Conservation (phyloP, 768 basidiomycete genomes). For the Termitomyces sp. region DNA sequence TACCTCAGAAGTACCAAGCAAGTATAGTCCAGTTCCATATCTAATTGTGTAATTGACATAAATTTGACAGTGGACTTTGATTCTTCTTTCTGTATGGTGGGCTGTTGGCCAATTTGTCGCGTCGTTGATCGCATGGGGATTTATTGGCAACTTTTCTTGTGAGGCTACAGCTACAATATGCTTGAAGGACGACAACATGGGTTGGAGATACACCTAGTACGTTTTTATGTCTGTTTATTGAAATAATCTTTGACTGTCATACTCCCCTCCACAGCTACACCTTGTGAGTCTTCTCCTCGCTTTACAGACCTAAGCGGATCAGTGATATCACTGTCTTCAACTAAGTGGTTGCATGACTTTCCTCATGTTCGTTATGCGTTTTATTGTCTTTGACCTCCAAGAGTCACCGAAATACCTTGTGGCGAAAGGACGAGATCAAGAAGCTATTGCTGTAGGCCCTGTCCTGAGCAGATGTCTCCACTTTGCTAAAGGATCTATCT, state of each 20-base stretch:
- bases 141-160: slow-evolving; percentile 57
- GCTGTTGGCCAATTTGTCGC: slow-evolving; percentile 47
- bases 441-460: slow-evolving; percentile 42
- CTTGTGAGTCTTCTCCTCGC: slow-evolving; percentile 26
- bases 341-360: slow-evolving; percentile 45
- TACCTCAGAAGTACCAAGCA: slow-evolving; percentile 39
- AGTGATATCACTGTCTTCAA: background rate
- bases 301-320: background rate
- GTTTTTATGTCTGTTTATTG: too few relatives aligned
- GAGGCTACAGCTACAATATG: slow-evolving; percentile 32
- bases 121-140: slow-evolving; percentile 50
- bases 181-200: slow-evolving; percentile 47
- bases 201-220: slow-evolving; percentile 57
- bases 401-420: slow-evolving; percentile 63
- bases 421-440: slow-evolving; percentile 51
- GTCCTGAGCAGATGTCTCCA: background rate
- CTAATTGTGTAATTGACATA: background rate
- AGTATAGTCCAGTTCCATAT: slow-evolving; percentile 7
- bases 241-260: too few relatives aligned
- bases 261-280: slow-evolving; percentile 26
- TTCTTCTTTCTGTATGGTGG: slow-evolving; percentile 54
- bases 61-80: slow-evolving; percentile 43
- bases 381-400: slow-evolving; percentile 53
- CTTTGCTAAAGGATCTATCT: background rate
- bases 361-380: slow-evolving; percentile 51